A percentile compares a stretch with the other conserved stretches of the same genome.
These are phyloP conservation scores for Quercus ilex DNA, from an alignment of 306 rosid genomes.

Conservation along the genomic window DNA sequence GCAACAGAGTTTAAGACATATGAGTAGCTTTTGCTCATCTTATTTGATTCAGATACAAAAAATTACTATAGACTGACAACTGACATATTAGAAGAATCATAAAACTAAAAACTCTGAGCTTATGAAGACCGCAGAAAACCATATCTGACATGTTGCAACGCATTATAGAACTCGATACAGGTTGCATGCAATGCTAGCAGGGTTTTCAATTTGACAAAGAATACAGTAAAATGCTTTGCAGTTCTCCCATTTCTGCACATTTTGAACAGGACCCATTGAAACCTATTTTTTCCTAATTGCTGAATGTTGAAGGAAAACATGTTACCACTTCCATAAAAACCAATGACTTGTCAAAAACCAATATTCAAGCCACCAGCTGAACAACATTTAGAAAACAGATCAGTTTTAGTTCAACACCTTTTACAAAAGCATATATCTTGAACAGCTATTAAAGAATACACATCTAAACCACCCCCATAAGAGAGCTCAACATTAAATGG, in stretches of 20 bases:
- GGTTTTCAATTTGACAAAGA: background rate
- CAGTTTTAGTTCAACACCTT: slow-evolving; percentile 5
- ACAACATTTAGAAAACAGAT: background rate
- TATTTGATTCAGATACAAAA: background rate
- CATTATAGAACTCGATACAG: background rate
- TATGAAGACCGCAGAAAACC: background rate
- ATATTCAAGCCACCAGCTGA: background rate
- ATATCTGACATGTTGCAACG: background rate
- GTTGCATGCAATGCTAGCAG: background rate
- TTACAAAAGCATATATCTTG: background rate
- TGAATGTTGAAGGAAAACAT: slow-evolving; percentile 1
- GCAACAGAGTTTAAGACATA: background rate
- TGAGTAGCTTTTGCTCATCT: background rate
- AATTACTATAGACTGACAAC: background rate
- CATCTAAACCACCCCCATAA: background rate
- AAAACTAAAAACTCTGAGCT: background rate
- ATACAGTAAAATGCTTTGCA: background rate
- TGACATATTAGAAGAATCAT: background rate
- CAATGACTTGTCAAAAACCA: background rate
- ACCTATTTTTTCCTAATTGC: background rate
- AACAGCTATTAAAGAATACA: slow-evolving; percentile 1
- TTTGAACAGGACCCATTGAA: background rate
- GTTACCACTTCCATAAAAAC: background rate
- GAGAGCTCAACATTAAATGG: slow-evolving; percentile 4
- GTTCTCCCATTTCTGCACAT: background rate